A percentile compares a stretch with the other conserved stretches of the same genome.
phyloP scores from a whole-genome alignment of 1,284 basidiomycete genomes.

The Sanghuangporus sanghuang region DNA sequence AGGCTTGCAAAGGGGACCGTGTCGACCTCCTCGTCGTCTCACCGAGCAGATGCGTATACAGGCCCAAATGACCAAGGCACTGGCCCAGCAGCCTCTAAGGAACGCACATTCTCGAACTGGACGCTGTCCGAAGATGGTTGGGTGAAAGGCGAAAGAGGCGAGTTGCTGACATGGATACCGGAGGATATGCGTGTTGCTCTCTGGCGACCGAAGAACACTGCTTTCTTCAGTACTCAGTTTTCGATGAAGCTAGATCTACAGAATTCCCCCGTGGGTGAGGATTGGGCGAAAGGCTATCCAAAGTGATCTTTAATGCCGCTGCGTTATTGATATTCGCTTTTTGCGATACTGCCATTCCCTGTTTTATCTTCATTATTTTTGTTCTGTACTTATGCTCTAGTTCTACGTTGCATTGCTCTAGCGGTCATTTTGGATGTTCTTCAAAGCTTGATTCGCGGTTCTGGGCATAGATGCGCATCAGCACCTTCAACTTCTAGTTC shows the following conservation, averaged over 20 bases:
- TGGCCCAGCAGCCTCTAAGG: neutral
- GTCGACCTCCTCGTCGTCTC: slow-evolving; percentile 7
- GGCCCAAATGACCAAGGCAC: neutral
- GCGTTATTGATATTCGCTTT: no score
- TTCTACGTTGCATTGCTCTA: no score
- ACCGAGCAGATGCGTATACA: neutral
- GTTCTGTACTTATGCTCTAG: no score
- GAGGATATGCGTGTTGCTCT: neutral
- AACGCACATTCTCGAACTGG: neutral
- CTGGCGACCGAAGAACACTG: neutral
- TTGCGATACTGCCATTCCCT: no score
- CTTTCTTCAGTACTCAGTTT: neutral
- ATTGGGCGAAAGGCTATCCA: neutral
- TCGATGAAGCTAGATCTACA: neutral
- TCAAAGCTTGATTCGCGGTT: no score
- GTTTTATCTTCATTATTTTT: no score
- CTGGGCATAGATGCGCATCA: no score
- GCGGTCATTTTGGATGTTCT: no score
- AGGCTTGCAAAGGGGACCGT: slow-evolving; percentile 10
- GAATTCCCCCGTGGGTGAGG: neutral
- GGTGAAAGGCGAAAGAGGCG: neutral
- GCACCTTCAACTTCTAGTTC: no score
- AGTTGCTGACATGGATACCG: neutral
- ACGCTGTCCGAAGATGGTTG: neutral
- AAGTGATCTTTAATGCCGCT: neutral